These are phyloP conservation scores for Calonectria pseudoturangicola DNA, from an alignment of 2,329 filamentous ascomycete species.

Conservation along the genomic window DNA sequence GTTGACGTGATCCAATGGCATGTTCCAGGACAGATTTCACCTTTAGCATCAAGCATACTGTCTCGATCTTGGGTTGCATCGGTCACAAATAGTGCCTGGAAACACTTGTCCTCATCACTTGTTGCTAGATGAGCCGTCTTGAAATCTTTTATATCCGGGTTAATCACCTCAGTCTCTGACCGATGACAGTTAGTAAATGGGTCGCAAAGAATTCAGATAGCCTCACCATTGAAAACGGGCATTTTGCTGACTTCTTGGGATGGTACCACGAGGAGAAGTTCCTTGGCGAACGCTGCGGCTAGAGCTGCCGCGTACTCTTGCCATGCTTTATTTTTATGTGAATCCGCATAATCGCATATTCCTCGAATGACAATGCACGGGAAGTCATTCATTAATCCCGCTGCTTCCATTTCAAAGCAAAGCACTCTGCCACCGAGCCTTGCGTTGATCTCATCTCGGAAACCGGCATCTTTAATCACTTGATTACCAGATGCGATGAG, in stretches of 20 bases:
- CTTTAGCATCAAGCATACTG: background rate
- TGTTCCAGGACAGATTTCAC: conserved; percentile 12
- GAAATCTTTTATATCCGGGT: background rate
- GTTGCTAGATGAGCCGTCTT: background rate
- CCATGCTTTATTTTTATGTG: conserved; percentile 8
- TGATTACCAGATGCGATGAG: conserved; percentile 16
- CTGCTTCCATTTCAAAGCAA: conserved; percentile 12
- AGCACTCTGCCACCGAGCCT: background rate
- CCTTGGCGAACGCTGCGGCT: background rate
- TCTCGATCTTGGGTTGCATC: background rate
- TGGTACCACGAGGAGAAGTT: background rate
- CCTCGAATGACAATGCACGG: conserved; percentile 9
- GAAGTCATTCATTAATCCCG: conserved; percentile 4
- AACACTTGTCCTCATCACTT: background rate
- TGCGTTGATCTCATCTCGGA: background rate
- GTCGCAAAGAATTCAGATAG: background rate
- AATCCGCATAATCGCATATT: conserved; percentile 14
- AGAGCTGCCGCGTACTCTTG: background rate
- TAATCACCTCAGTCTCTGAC: background rate
- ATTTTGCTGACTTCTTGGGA: background rate
- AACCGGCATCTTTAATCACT: conserved; percentile 7
- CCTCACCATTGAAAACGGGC: background rate
- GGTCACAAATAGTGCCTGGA: background rate
- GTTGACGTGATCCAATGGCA: conserved; percentile 39
- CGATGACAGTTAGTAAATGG: background rate